Evolutionary conservation across 805 yeast species (phyloP), one percentile per base, ranked within the genome.

Genomic region (Brettanomyces custersianus): DNA sequence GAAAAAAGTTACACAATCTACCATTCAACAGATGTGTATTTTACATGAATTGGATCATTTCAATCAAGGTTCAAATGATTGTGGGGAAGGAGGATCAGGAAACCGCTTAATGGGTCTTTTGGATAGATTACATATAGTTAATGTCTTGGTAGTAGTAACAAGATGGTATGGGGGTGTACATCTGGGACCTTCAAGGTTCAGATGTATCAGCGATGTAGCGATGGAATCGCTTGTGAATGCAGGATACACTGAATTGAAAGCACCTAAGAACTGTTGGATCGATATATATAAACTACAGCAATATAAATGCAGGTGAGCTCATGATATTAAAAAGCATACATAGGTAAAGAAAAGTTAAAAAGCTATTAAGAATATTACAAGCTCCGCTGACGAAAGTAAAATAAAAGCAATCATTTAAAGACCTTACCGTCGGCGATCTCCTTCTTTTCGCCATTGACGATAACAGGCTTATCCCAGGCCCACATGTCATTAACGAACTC

Each of bases 381-480:
- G 12, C n/a, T n/a, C n/a, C n/a, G n/a, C n/a, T 25, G 15, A 25
- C n/a, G n/a, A 11, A 17, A 25, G n/a, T 25, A 13, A 13, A 25
- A 11, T n/a, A 22, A 25, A 25, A 25, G 28, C 28, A 25, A 13
- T 68, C 80, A 88, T 77, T 90, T 90, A 71, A 87, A 80, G 51
- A 90, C 96, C 76, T 90, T 88, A 70, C 98, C 98, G 65, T 90
- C 98, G 48, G 81, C 95, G 54, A 90, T 82, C 70, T 84, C 95
- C 61, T 71, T 80, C 60, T 69, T 59, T 68, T 75, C 81, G 60
- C 95, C 96, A 60, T 80, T 67, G 59, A 80, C 71, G 39, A 63
- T 63, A 49, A 87, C 76, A 50, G 97, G 97, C 72, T 86, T 77
- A 65, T 90, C 98, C 97, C 97, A 90, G 52, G 96, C 94, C 80